Base-by-base conservation (phyloP, 225 moss, liverwort and hornwort genomes). In the Climacium dendroides region DNA sequence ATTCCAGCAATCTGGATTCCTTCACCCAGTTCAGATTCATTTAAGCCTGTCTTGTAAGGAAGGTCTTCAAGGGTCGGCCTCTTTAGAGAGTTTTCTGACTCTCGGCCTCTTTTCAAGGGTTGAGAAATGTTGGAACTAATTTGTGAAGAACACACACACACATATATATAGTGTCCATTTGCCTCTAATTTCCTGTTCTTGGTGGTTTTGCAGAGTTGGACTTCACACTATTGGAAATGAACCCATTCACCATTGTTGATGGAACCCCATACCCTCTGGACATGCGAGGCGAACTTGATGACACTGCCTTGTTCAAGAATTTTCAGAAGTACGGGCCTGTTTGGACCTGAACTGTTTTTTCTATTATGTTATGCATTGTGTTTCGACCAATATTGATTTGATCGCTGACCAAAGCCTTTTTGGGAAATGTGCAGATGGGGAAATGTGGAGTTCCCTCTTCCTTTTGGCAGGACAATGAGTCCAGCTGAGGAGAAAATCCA, bases 231-330 rank as follows among this genome's bases (percentile, higher is more conserved):
- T 89, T 98, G 91, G 98, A 98, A 83, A 98, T 98, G 98, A 98
- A 98, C 87, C 97, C 97, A 57, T 98, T 98, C 87, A 96, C 98
- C 58, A 85, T 96, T 50, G 90, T 93, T 19, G 94, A 97, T 69
- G 98, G 96, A 71, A 87, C 87, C 70, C 97, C 98, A 47, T 97
- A 95, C 67, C 98, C 98, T 58, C 90, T 98, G 79, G 98, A 98
- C 86, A 98, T 98, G 98, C 93, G 98, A 30, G 98, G 98, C 48
- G 98, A 98, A 91, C 96, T 98, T 76, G 98, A 98, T 90, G 98
- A 98, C 94, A 98, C 98, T 85, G 97, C 98, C 32, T 71, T 92
- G 81, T 98, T 98, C 95, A 98, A 98, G 89, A 96, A 98, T 87
- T 94, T 95, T 86, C 95, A 96, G 90, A 98, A 96, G 98, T 98